These are phyloP conservation scores for Diaporthe capsici DNA, from an alignment of 2,329 filamentous ascomycete species.

Conservation along the genomic window DNA sequence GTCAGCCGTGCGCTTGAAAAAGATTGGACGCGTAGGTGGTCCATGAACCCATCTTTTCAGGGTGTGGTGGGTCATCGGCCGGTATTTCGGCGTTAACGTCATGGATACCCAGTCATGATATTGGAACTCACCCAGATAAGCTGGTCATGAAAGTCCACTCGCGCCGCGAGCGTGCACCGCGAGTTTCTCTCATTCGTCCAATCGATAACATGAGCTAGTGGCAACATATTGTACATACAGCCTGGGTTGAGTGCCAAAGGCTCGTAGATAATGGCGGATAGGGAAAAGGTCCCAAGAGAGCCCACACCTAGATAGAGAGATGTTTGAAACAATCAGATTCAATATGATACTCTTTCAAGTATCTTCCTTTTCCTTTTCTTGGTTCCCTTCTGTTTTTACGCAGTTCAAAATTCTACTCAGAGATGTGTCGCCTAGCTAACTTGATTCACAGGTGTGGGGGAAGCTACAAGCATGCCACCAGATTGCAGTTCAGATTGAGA, in stretches of 20 bases:
- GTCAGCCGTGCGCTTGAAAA: conserved; percentile 11
- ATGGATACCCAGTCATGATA: conserved; percentile 19
- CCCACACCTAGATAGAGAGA: background rate
- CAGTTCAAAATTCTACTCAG: too few species aligned
- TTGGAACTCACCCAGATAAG: background rate
- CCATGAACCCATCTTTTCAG: conserved; percentile 33
- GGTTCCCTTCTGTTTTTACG: too few species aligned
- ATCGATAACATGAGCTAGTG: background rate
- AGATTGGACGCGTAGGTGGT: background rate
- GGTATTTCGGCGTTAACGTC: conserved; percentile 20
- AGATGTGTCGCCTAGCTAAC: background rate
- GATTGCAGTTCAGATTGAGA: background rate
- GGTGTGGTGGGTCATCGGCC: conserved; percentile 11
- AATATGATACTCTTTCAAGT: background rate
- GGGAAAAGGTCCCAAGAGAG: background rate
- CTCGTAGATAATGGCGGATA: background rate
- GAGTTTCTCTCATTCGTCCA: background rate
- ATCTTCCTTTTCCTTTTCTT: too few species aligned
- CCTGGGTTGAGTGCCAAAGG: background rate
- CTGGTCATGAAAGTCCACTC: conserved; percentile 3
- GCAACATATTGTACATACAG: background rate
- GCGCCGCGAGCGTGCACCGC: background rate
- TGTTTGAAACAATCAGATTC: background rate
- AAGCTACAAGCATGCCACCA: background rate
- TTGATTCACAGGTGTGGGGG: too few species aligned